Conservation (phyloP, 441 rosid genomes). For the Geranium incanum region DNA sequence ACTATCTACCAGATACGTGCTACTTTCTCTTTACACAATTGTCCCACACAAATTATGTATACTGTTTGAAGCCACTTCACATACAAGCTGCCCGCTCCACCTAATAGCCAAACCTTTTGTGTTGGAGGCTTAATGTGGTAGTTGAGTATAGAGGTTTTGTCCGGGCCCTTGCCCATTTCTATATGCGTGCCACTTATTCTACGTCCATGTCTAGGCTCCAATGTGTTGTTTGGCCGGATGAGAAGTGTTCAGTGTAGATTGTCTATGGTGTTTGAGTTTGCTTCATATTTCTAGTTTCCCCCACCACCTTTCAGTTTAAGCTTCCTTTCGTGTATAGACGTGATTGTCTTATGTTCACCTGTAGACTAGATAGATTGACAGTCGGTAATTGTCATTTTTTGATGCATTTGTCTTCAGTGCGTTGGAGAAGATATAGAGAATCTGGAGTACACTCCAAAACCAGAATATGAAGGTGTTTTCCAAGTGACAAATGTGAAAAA, state of each 20-base stretch:
- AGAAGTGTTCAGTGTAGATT: constrained; percentile 4
- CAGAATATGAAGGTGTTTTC: constrained; percentile 90
- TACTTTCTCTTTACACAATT: neutral
- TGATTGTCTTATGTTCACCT: neutral
- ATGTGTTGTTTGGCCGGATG: constrained; percentile 3
- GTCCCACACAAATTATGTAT: constrained; percentile 5
- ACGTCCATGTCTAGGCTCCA: neutral
- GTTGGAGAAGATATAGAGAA: constrained; percentile 93
- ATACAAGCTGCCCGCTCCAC: constrained; percentile 1
- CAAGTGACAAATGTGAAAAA: constrained; percentile 72
- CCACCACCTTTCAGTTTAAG: neutral
- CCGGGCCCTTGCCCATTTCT: constrained; percentile 5
- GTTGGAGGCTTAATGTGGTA: neutral
- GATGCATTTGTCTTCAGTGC: constrained; percentile 43
- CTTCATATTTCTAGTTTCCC: neutral
- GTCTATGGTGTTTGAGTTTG: constrained; percentile 6
- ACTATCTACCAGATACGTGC: neutral
- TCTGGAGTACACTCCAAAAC: constrained; percentile 95
- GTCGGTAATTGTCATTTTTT: constrained; percentile 11
- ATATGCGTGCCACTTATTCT: neutral
- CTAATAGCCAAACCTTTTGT: neutral
- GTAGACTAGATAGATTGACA: constrained; percentile 4
- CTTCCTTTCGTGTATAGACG: neutral
- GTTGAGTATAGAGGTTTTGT: neutral
- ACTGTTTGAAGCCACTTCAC: constrained; percentile 1